Evolutionary conservation across 2,329 filamentous ascomycete species (phyloP).

Genomic region (Clarireedia monteithiana): DNA sequence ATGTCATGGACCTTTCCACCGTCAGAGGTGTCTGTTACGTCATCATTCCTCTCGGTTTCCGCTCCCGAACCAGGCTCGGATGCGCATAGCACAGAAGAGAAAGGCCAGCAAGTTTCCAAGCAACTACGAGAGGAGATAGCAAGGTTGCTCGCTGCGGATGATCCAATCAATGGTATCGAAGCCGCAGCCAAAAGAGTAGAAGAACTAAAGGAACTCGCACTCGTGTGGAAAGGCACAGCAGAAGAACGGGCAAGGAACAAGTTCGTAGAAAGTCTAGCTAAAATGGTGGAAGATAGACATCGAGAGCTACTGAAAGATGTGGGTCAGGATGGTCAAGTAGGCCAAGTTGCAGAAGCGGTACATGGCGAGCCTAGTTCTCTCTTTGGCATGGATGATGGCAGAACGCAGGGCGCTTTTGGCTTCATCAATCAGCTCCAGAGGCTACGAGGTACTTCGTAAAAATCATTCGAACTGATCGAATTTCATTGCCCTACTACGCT

Average conservation of each 20-base stretch:
- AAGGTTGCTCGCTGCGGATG: constrained; percentile 52
- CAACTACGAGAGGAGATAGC: constrained; percentile 64
- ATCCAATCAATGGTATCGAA: constrained; percentile 60
- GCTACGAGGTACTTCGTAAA: constrained; percentile 26
- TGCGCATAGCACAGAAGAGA: constrained; percentile 69
- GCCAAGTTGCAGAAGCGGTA: constrained; percentile 21
- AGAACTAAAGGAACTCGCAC: constrained; percentile 64
- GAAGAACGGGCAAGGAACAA: constrained; percentile 80
- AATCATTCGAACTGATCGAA: too few species aligned
- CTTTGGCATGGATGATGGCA: constrained; percentile 15
- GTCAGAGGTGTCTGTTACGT: constrained; percentile 74
- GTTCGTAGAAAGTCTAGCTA: constrained; percentile 75
- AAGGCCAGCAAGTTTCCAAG: constrained; percentile 73
- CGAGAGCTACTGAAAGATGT: constrained; percentile 27
- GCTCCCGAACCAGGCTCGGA: constrained; percentile 66
- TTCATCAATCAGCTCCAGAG: constrained; percentile 31
- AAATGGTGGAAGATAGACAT: constrained; percentile 69
- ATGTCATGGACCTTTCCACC: constrained; percentile 94
- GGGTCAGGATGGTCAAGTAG: constrained; percentile 22
- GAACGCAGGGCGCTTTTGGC: constrained; percentile 27
- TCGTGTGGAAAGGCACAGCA: constrained; percentile 91
- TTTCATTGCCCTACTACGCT: too few species aligned
- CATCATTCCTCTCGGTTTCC: constrained; percentile 84
- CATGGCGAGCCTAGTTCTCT: constrained; percentile 15
- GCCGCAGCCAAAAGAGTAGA: constrained; percentile 68